Evolutionary conservation across 2,329 filamentous ascomycete genomes (phyloP).

Genomic region (Rutstroemia sp.): DNA sequence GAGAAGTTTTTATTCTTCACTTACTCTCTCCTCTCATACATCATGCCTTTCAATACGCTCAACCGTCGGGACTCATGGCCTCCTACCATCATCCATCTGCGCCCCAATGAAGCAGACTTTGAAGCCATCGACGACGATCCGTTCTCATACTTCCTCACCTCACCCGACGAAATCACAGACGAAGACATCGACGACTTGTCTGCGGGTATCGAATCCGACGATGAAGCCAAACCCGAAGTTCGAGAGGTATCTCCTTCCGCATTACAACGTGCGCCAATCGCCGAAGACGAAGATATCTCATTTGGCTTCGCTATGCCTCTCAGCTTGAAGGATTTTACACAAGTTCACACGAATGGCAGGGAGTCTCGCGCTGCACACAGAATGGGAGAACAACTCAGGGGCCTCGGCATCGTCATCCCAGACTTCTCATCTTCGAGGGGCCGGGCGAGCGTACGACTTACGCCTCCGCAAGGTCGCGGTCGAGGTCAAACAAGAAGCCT

Average conservation of each 20-base stretch:
- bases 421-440: slow-evolving; percentile 19
- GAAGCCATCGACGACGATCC: slow-evolving; percentile 28
- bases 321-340: slow-evolving; percentile 24
- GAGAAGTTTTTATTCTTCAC: background rate
- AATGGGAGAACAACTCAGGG: slow-evolving; percentile 13
- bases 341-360: slow-evolving; percentile 12
- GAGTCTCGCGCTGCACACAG: slow-evolving; percentile 16
- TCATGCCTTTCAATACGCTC: slow-evolving; percentile 15
- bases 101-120: slow-evolving; percentile 13
- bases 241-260: slow-evolving; percentile 26
- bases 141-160: slow-evolving; percentile 29
- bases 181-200: slow-evolving; percentile 27
- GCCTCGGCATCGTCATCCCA: slow-evolving; percentile 21
- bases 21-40: background rate
- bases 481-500: slow-evolving; percentile 23
- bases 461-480: slow-evolving; percentile 14
- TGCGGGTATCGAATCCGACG: slow-evolving; percentile 27
- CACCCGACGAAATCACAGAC: slow-evolving; percentile 23
- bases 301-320: slow-evolving; percentile 24
- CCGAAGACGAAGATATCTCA: slow-evolving; percentile 15
- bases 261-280: slow-evolving; percentile 19
- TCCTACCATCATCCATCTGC: slow-evolving; percentile 27
- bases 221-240: slow-evolving; percentile 17
- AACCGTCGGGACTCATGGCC: slow-evolving; percentile 30
- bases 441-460: slow-evolving; percentile 18